Evolutionary conservation across 1,284 basidiomycete species (phyloP).

Genomic region (Agaricales sp.): DNA sequence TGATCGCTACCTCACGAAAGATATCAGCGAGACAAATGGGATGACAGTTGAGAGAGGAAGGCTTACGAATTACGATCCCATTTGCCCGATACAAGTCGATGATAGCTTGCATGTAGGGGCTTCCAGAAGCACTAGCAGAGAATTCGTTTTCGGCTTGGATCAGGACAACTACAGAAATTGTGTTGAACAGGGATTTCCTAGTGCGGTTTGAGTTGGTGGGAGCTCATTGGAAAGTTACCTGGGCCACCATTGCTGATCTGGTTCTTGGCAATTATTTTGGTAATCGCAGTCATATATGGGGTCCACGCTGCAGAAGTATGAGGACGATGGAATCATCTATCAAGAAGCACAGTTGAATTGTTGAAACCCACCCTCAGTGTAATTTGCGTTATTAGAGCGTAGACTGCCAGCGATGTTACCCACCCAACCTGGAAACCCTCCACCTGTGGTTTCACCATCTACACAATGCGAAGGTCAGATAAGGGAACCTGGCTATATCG

Average conservation of each 20-base stretch:
- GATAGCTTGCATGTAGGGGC: slow-evolving; percentile 40
- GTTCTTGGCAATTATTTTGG: slow-evolving; percentile 36
- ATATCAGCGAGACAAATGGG: background rate
- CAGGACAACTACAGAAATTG: slow-evolving; percentile 41
- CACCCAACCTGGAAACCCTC: slow-evolving; percentile 47
- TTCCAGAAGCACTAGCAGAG: slow-evolving; percentile 27
- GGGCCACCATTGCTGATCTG: slow-evolving; percentile 44
- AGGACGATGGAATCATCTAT: background rate
- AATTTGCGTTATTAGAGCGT: slow-evolving; percentile 38
- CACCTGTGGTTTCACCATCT: slow-evolving; percentile 46
- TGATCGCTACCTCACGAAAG: slow-evolving; percentile 25
- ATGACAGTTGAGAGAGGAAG: background rate
- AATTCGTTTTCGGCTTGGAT: slow-evolving; percentile 54
- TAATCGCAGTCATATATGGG: slow-evolving; percentile 41
- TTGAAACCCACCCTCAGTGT: slow-evolving; percentile 23
- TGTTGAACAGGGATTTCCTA: too few relatives aligned
- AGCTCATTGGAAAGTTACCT: slow-evolving; percentile 17
- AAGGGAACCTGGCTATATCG: too few relatives aligned
- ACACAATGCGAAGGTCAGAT: slow-evolving; percentile 6
- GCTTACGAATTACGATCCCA: slow-evolving; percentile 37
- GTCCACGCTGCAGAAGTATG: slow-evolving; percentile 30
- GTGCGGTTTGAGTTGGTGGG: background rate
- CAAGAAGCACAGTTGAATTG: background rate
- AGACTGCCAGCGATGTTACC: slow-evolving; percentile 35
- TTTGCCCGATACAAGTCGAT: slow-evolving; percentile 34